Percentiles rank a stretch among this genome's conserved stretches.
Evolutionary conservation across 768 basidiomycete species (phyloP).

Genomic region (Russula virescens): DNA sequence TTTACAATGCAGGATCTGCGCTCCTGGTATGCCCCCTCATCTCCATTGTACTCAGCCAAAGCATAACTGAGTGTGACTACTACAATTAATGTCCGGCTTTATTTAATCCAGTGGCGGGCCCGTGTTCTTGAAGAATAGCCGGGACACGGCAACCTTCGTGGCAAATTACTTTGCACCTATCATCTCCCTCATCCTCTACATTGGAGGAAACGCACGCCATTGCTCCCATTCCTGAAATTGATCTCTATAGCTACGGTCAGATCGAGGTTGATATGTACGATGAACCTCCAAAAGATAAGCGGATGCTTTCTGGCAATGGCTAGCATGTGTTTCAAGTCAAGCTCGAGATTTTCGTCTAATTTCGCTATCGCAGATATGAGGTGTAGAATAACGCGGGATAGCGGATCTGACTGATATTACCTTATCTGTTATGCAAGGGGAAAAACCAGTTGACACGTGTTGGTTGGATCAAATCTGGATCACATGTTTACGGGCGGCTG

Average conservation of each 20-base stretch:
- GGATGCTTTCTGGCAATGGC: slow-evolving; percentile 73
- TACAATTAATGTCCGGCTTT: slow-evolving; percentile 29
- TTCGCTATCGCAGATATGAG: too few relatives aligned
- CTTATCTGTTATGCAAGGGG: too few relatives aligned
- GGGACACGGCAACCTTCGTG: slow-evolving; percentile 62
- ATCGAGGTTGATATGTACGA: slow-evolving; percentile 42
- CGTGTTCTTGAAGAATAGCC: slow-evolving; percentile 48
- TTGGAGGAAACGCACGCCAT: slow-evolving; percentile 45
- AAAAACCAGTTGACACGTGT: too few relatives aligned
- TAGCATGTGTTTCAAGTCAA: slow-evolving; percentile 39
- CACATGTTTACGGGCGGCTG: too few relatives aligned
- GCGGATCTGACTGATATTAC: too few relatives aligned
- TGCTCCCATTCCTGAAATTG: slow-evolving; percentile 64
- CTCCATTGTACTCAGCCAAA: slow-evolving; percentile 42
- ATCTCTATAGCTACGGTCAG: slow-evolving; percentile 53
- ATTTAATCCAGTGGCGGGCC: slow-evolving; percentile 43
- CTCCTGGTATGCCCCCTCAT: slow-evolving; percentile 71
- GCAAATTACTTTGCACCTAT: slow-evolving; percentile 69
- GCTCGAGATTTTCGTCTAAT: background rate
- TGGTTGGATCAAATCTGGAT: too few relatives aligned
- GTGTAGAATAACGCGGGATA: too few relatives aligned
- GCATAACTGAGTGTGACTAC: background rate
- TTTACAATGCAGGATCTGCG: slow-evolving; percentile 61
- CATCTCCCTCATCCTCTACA: slow-evolving; percentile 70
- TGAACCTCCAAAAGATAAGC: slow-evolving; percentile 57